These are phyloP conservation scores for Ascoidea rubescens DNA, from an alignment of 805 yeast genomes.

Conservation along the genomic window DNA sequence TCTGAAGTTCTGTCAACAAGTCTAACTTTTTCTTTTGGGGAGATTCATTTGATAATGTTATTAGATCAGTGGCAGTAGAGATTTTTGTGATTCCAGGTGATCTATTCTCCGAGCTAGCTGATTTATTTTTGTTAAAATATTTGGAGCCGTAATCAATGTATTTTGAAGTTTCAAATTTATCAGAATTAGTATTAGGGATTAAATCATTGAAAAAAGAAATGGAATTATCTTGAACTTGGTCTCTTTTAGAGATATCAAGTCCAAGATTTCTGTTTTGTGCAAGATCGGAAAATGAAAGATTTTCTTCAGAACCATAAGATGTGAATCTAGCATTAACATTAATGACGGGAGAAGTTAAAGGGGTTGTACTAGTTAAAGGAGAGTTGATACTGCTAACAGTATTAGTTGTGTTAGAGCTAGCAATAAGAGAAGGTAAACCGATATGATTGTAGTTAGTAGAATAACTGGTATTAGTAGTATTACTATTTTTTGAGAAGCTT, in stretches of 20 bases:
- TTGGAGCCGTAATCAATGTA: too few species aligned
- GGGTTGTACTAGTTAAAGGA: not conserved
- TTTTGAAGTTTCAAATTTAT: too few species aligned
- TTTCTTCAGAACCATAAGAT: not conserved
- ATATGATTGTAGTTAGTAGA: too few species aligned
- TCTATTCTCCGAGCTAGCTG: not conserved
- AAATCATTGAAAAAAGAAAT: not conserved
- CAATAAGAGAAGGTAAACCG: not conserved
- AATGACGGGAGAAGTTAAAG: not conserved
- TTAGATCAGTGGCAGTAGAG: not conserved
- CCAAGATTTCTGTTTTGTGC: not conserved
- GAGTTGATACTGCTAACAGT: not conserved
- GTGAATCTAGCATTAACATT: not conserved
- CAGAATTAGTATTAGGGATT: not conserved
- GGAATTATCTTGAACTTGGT: not conserved
- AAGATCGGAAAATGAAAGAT: not conserved
- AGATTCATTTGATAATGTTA: not conserved
- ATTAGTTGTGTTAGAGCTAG: not conserved
- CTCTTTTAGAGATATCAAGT: not conserved
- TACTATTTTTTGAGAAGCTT: not conserved
- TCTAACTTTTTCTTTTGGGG: not conserved
- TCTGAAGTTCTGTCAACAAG: not conserved
- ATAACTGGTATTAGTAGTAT: not conserved
- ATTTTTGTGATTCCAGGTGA: not conserved
- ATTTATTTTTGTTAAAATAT: too few species aligned